A percentile compares a stretch with the other conserved stretches of the same genome.
Conservation (phyloP, 257 asterid species). For the Solanum sejunctum region DNA sequence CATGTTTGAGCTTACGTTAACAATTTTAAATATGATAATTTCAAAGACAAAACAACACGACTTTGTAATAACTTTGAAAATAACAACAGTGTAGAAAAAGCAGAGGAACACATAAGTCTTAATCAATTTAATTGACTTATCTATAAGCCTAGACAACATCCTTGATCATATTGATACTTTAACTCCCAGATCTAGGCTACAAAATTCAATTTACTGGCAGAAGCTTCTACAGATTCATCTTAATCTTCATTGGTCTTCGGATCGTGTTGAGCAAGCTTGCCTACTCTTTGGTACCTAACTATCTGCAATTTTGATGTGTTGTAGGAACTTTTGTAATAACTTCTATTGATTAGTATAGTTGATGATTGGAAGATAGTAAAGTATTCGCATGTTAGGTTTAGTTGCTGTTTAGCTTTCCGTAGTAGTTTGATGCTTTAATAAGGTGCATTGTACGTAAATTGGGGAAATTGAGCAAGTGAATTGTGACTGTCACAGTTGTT, state of each 20-base stretch:
- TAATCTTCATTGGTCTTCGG: conserved; percentile 68
- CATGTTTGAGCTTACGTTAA: no score
- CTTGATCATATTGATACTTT: no score
- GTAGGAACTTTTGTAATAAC: background rate
- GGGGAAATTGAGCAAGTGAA: background rate
- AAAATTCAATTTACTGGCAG: no score
- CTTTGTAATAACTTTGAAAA: no score
- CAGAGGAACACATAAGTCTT: no score
- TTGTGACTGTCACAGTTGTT: background rate
- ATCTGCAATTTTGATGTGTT: background rate
- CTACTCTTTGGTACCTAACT: conserved; percentile 54
- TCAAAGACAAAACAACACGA: background rate
- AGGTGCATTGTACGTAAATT: background rate
- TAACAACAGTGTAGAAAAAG: no score
- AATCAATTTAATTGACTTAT: no score
- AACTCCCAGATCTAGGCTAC: no score
- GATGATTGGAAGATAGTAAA: background rate
- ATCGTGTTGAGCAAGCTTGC: conserved; percentile 75
- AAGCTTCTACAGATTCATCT: conserved; percentile 84
- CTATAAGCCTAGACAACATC: no score
- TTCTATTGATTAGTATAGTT: background rate
- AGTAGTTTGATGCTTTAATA: background rate
- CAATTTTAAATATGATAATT: no score
- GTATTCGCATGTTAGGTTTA: background rate
- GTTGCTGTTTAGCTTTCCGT: background rate